Evolutionary conservation across 2,329 filamentous ascomycete species (phyloP), one percentile per base, ranked within the genome.

Genomic region (Cryphonectria carpinicola): DNA sequence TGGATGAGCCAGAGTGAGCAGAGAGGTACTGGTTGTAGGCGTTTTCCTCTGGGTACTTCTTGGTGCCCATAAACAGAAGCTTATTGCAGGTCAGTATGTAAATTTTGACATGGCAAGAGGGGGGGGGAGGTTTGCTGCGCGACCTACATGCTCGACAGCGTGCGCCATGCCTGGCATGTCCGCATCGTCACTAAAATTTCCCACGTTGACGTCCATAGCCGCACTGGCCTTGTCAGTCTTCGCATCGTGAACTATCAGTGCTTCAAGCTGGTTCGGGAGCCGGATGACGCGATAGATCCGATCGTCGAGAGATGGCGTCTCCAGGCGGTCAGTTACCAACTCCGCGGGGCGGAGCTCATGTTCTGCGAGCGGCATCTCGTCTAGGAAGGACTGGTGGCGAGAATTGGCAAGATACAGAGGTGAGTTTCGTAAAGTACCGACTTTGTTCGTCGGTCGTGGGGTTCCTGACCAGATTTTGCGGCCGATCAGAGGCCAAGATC

Each of bases 141-240:
- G 52, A 78, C 80, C 73, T 83, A 89, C 88, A 87, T 98, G 95
- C 85, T 98, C 95, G 68, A 98, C 94, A 8, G 94, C 95, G 83
- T 98, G 96, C 67, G 95, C 95, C 89, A 97, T 95, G 71, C 96
- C 94, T 19, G 94, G 95, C 89, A 98, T 94, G 76, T 94, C 93
- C 74, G 92, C 89, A 74, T 93, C 90, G 78, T 99, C 96, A 78
- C 93, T 97, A 83, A 98, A 98, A 81, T 93, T 97, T 73, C 96
- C 96, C 49, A 98, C 95, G 80, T 97, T 95, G 78, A 98, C 95
- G 79, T 98, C 96, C 78, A 98, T 90, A 66, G 95, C 93, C 13
- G 95, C 96, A 77, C 94, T 97, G 74, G 96, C 95, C 86, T 98
- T 98, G 85, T 99, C 96, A 10, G 96, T 97, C 73, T 97, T 92